Evolutionary conservation across 2,329 filamentous ascomycete species (phyloP), one percentile per base, ranked within the genome.

Genomic region (Neophaeococcomyces mojaviensis): DNA sequence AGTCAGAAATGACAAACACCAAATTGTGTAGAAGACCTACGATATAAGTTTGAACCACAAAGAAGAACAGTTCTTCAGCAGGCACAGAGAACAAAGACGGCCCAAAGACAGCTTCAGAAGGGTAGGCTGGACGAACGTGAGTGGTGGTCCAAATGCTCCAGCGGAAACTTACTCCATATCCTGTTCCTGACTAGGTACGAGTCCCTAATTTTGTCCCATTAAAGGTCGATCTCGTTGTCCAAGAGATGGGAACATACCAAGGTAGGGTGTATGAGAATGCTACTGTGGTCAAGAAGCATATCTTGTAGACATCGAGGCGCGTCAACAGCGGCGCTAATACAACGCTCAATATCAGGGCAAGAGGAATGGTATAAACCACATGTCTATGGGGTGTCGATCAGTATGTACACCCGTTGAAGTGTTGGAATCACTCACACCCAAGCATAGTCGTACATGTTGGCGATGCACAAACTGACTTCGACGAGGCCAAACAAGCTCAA

Each of bases 61-160:
- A 88, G 71, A 88, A 88, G 65, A 87, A 87, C 3, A 87, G 64
- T 60, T 88, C 84, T 57, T 88, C 84, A 3, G 74, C 61, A 0
- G 84, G 84, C 15, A 88, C 84, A n/a, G 69, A 67, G 55, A 77
- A 77, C 13, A 86, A 59, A 1, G 71, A 81, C 0, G 71, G 71
- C 0, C 84, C 84, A 30, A 82, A 57, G 26, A 87, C 76, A 16
- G 77, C 82, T 57, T 79, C 68, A 9, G 71, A 64, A 1, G 84
- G 83, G 57, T 87, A 88, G 8, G 78, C 54, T 56, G n/a, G n/a
- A 8, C 12, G 12, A n/a, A 5, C 6, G 37, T 55, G 40, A 55
- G 51, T 32, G 16, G 41, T 34, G 7, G 16, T 15, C 9, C 19
- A 19, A 18, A 39, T 22, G 34, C 18, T 24, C 16, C 24, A 31